Percentiles rank a stretch among this genome's conserved stretches.
Evolutionary conservation across 257 asterid genomes (phyloP).

Genomic region (Gardenia jasminoides): DNA sequence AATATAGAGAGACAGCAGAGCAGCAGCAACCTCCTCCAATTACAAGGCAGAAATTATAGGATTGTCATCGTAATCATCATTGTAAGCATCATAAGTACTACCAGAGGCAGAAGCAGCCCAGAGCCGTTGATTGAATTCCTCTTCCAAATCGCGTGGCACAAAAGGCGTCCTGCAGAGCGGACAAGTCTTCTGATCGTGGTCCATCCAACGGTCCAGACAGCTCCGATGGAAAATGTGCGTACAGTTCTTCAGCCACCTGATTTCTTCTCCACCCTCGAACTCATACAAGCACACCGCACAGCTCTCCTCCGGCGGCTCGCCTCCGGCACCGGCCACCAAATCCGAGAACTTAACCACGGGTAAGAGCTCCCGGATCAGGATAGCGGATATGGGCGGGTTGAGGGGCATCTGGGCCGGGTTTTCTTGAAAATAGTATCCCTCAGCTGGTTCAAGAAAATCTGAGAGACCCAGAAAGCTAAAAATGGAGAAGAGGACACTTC

Average conservation of each 20-base stretch:
- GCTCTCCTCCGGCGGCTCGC: slow-evolving; percentile 21
- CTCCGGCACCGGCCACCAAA: background rate
- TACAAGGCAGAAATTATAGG: slow-evolving; percentile 4
- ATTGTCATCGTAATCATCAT: slow-evolving; percentile 9
- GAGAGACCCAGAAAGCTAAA: slow-evolving; percentile 26
- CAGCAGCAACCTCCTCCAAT: background rate
- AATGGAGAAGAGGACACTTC: slow-evolving; percentile 11
- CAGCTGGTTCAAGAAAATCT: slow-evolving; percentile 23
- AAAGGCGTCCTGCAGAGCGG: slow-evolving; percentile 33
- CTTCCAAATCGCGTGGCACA: slow-evolving; percentile 25
- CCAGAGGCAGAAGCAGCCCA: slow-evolving; percentile 11
- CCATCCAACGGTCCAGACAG: slow-evolving; percentile 41
- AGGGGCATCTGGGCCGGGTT: slow-evolving; percentile 3
- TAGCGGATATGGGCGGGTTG: slow-evolving; percentile 25
- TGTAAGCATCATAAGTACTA: background rate
- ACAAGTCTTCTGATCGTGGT: slow-evolving; percentile 30
- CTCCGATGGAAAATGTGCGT: slow-evolving; percentile 34
- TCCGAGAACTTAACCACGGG: slow-evolving; percentile 27
- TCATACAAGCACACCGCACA: slow-evolving; percentile 33
- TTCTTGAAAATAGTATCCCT: slow-evolving; percentile 6
- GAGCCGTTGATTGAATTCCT: slow-evolving; percentile 29
- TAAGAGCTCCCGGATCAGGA: slow-evolving; percentile 30
- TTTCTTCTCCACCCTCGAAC: slow-evolving; percentile 32
- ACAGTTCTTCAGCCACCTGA: slow-evolving; percentile 34
- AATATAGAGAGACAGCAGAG: background rate